Base-by-base conservation (phyloP, 2,329 filamentous ascomycete species). In the Epichloe sylvatica region DNA sequence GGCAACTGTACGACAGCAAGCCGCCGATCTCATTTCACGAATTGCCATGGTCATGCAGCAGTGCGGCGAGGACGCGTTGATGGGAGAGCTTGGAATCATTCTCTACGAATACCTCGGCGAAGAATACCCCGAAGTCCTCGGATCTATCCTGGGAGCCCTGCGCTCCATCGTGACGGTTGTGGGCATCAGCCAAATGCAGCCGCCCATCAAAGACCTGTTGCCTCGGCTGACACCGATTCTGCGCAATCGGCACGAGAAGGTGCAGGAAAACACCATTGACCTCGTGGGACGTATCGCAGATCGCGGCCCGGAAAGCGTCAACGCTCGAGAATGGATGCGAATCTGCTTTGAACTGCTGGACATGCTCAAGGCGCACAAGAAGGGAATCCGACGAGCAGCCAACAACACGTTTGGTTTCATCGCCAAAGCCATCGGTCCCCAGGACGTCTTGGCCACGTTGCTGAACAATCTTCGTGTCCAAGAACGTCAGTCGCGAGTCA, bases 321-420 rank as follows among this genome's bases (percentile, higher is more conserved):
- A 95, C 63, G 90, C 92, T 13, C 81, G 92, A 61, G 92, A 98
- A 69, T 98, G 92, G 92, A 98, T 98, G 94, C 83, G 92, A 64
- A 98, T 98, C 65, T 98, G 92, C 71, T 98, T 98, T 67, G 92
- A 98, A 71, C 75, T 98, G 49, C 80, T 98, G 33, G 92, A 98
- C 69, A 98, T 98, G 92, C 79, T 98, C 61, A 98, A 98, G 70
- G 92, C 92, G 6, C 92, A 98, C 75, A 98, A 98, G 72, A 98
- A 98, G 76, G 94, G 92, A 56, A 98, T 98, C 58, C 86, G 92
- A 56, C 84, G 92, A 67, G 92, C 92, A 21, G 94, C 92, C 59
- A 98, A 98, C 78, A 98, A 98, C 73, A 98, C 92, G 0, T 98
- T 98, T 61, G 92, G 92, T 66, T 98, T 96, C 76, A 98, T 98